Percentiles rank a stretch among this genome's conserved stretches.
phyloP scores from a whole-genome alignment of 352 stramenopile genomes.

The Pythium dissimile region DNA sequence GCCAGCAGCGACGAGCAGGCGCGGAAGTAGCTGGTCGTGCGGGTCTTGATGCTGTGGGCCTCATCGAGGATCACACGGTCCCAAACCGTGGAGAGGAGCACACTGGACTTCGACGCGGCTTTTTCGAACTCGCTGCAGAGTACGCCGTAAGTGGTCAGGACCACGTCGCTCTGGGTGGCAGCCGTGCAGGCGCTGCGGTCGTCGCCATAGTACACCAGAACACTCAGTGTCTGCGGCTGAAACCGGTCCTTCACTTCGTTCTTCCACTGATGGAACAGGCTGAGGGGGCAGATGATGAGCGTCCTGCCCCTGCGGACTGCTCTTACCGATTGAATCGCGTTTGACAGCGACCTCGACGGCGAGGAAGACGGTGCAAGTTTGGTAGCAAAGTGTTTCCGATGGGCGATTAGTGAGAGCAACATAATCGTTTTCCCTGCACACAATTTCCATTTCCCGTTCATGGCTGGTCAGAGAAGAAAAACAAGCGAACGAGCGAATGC shows the following conservation, averaged over 20 bases:
- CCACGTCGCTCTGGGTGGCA: constrained; percentile 47
- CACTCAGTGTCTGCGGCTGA: constrained; percentile 38
- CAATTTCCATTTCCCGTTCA: no score
- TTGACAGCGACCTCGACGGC: not conserved
- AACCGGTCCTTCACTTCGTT: constrained; percentile 76
- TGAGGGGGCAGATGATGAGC: constrained; percentile 85
- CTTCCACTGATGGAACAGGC: constrained; percentile 88
- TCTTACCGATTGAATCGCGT: not conserved
- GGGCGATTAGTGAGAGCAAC: constrained; percentile 59
- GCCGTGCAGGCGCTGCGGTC: constrained; percentile 31
- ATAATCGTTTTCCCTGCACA: constrained; percentile 70
- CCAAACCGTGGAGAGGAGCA: constrained; percentile 51
- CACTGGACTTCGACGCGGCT: constrained; percentile 9
- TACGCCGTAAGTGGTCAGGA: constrained; percentile 85
- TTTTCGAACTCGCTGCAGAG: constrained; percentile 69
- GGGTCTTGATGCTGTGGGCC: constrained; percentile 91
- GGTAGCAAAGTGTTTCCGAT: constrained; percentile 47
- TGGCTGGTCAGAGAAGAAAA: no score
- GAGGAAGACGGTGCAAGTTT: not conserved
- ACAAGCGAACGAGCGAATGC: no score
- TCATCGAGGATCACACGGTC: constrained; percentile 89
- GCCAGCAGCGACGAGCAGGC: constrained; percentile 50
- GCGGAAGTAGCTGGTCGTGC: constrained; percentile 66
- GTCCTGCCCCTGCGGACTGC: constrained; percentile 36
- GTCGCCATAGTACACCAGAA: constrained; percentile 74